Evolutionary conservation across 2,329 filamentous ascomycete species (phyloP).

Genomic region (Lecanoromycetidae sp.): DNA sequence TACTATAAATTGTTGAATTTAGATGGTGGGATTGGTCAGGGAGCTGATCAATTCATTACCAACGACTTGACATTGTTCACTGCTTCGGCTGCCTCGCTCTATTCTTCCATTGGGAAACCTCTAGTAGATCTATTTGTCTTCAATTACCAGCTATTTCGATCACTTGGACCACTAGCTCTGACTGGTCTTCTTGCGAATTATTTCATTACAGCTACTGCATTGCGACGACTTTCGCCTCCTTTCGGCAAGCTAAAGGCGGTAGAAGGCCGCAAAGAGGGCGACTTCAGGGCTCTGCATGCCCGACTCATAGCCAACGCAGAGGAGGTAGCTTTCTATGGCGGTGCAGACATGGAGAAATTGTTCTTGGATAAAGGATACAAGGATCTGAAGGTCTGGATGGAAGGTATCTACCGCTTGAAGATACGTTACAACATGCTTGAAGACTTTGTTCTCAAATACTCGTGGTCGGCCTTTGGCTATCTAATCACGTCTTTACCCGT

Average conservation of each 20-base stretch:
- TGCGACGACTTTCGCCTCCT: constrained; percentile 78
- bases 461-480: constrained; percentile 96
- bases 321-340: constrained; percentile 94
- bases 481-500: constrained; percentile 84
- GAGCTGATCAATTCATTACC: constrained; percentile 93
- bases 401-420: constrained; percentile 93
- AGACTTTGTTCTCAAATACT: constrained; percentile 96
- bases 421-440: constrained; percentile 98
- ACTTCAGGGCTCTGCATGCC: constrained; percentile 83
- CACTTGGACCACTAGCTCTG: constrained; percentile 75
- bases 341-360: constrained; percentile 85
- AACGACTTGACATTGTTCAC: constrained; percentile 95
- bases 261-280: constrained; percentile 86
- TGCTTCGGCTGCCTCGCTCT: constrained; percentile 77
- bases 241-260: constrained; percentile 96
- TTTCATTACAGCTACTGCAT: constrained; percentile 80
- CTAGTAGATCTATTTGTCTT: constrained; percentile 96
- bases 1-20: constrained; percentile 93
- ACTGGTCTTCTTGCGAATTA: constrained; percentile 84
- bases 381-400: constrained; percentile 92
- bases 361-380: constrained; percentile 88
- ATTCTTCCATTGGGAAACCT: constrained; percentile 94
- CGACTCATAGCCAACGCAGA: constrained; percentile 92
- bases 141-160: constrained; percentile 92
- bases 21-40: constrained; percentile 82